Evolutionary conservation across 2,329 filamentous ascomycete genomes (phyloP).

Genomic region (Kalmusia sp.): DNA sequence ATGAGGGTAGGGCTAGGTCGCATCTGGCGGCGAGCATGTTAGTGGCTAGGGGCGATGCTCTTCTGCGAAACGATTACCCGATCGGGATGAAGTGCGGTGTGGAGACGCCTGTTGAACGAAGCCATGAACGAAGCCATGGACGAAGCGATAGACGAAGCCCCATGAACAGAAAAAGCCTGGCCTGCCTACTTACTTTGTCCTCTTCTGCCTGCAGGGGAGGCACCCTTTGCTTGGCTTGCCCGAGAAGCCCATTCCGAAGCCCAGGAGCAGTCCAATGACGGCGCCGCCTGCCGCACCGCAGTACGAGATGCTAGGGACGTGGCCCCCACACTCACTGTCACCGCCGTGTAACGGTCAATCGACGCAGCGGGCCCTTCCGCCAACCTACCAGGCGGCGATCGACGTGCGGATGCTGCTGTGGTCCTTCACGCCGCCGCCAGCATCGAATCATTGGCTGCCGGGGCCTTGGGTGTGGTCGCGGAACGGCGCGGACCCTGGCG

Average conservation of each 20-base stretch:
- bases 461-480: not conserved
- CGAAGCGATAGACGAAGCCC: not conserved
- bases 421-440: not conserved
- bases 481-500: conserved; percentile 2
- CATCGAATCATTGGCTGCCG: not conserved
- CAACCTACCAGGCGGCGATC: not conserved
- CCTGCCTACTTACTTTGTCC: conserved; percentile 24
- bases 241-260: conserved; percentile 17
- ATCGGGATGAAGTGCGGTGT: conserved; percentile 6
- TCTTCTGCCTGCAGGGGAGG: conserved; percentile 21
- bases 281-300: not conserved
- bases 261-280: not conserved
- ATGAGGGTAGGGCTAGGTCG: conserved; percentile 25
- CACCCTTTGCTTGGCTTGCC: conserved; percentile 28
- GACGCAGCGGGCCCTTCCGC: not conserved
- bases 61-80: conserved; percentile 14
- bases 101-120: not conserved
- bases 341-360: not conserved
- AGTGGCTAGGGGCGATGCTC: not conserved
- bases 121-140: not conserved
- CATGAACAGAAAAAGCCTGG: too few relatives aligned
- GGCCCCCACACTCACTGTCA: not conserved
- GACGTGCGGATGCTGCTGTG: not conserved
- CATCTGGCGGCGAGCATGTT: conserved; percentile 15
- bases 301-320: not conserved